Conservation (phyloP, 208 protist genomes). For the Naegleria fowleri region DNA sequence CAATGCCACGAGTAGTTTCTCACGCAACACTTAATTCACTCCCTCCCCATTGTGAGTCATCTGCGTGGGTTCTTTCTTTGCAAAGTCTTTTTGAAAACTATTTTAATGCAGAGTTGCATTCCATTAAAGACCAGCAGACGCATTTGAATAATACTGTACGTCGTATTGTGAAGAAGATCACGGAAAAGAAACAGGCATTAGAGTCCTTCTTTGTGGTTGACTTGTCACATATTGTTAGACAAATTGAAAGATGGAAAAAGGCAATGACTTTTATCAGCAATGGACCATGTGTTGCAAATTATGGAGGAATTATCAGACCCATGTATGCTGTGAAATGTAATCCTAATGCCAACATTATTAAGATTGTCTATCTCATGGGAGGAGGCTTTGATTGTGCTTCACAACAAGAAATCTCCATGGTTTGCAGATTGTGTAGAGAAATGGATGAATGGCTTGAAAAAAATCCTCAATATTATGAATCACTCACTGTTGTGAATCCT, state of each 20-base stretch:
- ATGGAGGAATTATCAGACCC: slow-evolving; percentile 50
- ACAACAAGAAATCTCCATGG: slow-evolving; percentile 55
- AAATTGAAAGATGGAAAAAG: slow-evolving; percentile 57
- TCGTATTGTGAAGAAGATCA: background rate
- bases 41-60: background rate
- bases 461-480: background rate
- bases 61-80: background rate
- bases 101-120: background rate
- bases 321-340: slow-evolving; percentile 78
- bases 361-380: slow-evolving; percentile 56
- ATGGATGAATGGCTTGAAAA: background rate
- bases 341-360: slow-evolving; percentile 41
- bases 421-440: slow-evolving; percentile 23
- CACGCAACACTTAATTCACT: too few relatives aligned
- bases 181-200: slow-evolving; percentile 23
- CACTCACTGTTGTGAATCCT: slow-evolving; percentile 29
- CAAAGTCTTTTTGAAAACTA: background rate
- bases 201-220: slow-evolving; percentile 73
- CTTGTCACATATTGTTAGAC: slow-evolving; percentile 58
- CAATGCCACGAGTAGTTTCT: too few relatives aligned
- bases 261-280: background rate
- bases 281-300: slow-evolving; percentile 28
- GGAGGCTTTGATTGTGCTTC: slow-evolving; percentile 72
- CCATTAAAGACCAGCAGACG: background rate
- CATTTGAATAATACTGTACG: background rate